These are phyloP conservation scores for Ambrosiella xylebori DNA, from an alignment of 2,329 filamentous ascomycete genomes.

Conservation along the genomic window DNA sequence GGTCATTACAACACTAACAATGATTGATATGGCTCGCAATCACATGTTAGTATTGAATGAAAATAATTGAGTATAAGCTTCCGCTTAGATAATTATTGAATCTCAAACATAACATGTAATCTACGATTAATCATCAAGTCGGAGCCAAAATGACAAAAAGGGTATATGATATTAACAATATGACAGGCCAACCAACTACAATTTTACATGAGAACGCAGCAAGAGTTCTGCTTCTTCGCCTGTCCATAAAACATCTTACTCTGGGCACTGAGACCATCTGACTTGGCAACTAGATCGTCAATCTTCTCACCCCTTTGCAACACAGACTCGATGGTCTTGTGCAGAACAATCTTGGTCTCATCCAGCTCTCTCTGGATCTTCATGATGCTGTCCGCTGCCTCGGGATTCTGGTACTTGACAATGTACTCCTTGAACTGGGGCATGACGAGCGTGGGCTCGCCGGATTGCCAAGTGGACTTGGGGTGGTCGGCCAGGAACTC, in stretches of 20 bases:
- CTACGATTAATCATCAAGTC: neutral
- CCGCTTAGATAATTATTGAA: neutral
- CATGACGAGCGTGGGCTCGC: conserved; percentile 39
- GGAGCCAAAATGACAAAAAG: neutral
- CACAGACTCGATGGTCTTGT: conserved; percentile 85
- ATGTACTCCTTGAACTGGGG: conserved; percentile 66
- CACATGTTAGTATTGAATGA: no score
- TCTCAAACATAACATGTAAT: neutral
- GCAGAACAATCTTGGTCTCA: conserved; percentile 90
- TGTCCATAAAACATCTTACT: conserved; percentile 96
- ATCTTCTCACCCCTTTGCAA: conserved; percentile 92
- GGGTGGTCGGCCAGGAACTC: conserved; percentile 70
- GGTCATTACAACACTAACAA: no score
- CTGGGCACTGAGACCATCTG: conserved; percentile 71
- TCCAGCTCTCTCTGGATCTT: conserved; percentile 95
- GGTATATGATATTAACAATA: conserved; percentile 9
- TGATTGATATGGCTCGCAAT: no score
- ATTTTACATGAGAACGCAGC: conserved; percentile 50
- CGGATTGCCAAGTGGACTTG: conserved; percentile 44
- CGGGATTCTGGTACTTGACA: conserved; percentile 63
- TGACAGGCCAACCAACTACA: neutral
- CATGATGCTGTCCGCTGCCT: conserved; percentile 78
- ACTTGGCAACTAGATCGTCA: conserved; percentile 84
- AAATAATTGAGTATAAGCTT: neutral
- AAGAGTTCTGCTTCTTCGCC: conserved; percentile 69